Conservation (phyloP, 1,284 basidiomycete genomes). For the Stygiomarasmius scandens region DNA sequence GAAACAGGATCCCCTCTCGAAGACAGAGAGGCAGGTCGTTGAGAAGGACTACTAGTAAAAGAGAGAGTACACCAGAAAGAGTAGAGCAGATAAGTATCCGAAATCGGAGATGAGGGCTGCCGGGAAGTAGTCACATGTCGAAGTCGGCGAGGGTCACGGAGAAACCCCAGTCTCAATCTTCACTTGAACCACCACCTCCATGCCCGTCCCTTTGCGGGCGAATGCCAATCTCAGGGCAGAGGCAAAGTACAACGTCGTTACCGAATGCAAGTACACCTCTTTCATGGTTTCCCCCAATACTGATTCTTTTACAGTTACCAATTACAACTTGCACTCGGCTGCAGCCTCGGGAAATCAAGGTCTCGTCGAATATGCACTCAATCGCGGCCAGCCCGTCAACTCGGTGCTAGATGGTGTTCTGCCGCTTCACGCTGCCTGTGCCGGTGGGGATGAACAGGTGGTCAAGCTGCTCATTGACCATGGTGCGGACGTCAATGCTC, state of each 20-base stretch:
- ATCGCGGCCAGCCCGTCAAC: constrained; percentile 93
- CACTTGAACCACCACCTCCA: constrained; percentile 18
- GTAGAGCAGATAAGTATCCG: neutral
- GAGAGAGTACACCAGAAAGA: too few species aligned
- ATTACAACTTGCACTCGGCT: constrained; percentile 88
- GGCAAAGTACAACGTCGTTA: constrained; percentile 77
- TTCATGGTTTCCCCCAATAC: constrained; percentile 5
- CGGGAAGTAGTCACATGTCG: neutral
- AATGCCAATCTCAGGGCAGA: constrained; percentile 50
- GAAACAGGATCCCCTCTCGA: too few species aligned
- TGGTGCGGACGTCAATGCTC: constrained; percentile 93
- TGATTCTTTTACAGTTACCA: constrained; percentile 59
- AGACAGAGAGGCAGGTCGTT: too few species aligned
- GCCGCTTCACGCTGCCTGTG: constrained; percentile 88
- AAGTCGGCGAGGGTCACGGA: constrained; percentile 1
- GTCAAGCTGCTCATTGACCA: constrained; percentile 85
- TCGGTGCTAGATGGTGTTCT: constrained; percentile 90
- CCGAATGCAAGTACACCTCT: constrained; percentile 76
- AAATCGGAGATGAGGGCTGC: neutral
- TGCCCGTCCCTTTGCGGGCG: constrained; percentile 43
- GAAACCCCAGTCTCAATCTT: neutral
- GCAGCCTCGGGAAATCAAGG: constrained; percentile 87
- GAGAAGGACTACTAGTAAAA: too few species aligned
- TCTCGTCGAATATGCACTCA: constrained; percentile 84
- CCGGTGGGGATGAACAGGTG: constrained; percentile 83